A percentile compares a stretch with the other conserved stretches of the same genome.
phyloP scores from a whole-genome alignment of 1,284 basidiomycete genomes.

The Naganishia sp. region DNA sequence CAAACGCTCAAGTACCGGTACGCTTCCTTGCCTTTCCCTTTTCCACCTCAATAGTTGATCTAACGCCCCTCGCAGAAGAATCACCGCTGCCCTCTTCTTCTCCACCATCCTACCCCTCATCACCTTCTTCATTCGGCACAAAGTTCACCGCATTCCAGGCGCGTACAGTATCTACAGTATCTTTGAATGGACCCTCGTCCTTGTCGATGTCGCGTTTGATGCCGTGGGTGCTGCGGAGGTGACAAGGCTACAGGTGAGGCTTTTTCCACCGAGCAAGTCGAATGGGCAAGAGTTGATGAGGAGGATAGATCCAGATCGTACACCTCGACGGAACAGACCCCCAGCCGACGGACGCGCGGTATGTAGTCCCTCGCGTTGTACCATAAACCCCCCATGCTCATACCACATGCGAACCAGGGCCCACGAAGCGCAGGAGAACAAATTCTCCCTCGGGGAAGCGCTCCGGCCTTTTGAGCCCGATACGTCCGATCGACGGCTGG shows the following conservation, averaged over 20 bases:
- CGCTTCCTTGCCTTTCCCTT: neutral
- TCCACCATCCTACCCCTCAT: slow-evolving; percentile 69
- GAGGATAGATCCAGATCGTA: slow-evolving; percentile 20
- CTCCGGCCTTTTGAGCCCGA: neutral
- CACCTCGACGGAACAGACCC: slow-evolving; percentile 10
- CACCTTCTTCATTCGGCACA: slow-evolving; percentile 83
- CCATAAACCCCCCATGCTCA: neutral
- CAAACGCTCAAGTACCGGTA: slow-evolving; percentile 24
- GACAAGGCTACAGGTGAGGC: slow-evolving; percentile 43
- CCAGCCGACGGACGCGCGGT: slow-evolving; percentile 8
- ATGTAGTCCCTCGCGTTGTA: slow-evolving; percentile 25
- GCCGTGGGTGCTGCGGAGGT: slow-evolving; percentile 68
- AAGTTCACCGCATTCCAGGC: slow-evolving; percentile 73
- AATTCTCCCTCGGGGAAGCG: slow-evolving; percentile 5
- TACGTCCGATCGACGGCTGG: neutral
- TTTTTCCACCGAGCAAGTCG: neutral
- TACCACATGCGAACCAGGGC: neutral
- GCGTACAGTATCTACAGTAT: slow-evolving; percentile 83
- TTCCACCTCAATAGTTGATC: neutral
- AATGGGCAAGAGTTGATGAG: neutral
- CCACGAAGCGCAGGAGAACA: neutral
- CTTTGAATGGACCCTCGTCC: slow-evolving; percentile 82
- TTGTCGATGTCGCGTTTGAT: slow-evolving; percentile 77
- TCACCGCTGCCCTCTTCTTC: slow-evolving; percentile 65
- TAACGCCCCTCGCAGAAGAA: slow-evolving; percentile 22